Conservation (phyloP, 2,329 filamentous ascomycete species). For the Paecilomyces niveus region DNA sequence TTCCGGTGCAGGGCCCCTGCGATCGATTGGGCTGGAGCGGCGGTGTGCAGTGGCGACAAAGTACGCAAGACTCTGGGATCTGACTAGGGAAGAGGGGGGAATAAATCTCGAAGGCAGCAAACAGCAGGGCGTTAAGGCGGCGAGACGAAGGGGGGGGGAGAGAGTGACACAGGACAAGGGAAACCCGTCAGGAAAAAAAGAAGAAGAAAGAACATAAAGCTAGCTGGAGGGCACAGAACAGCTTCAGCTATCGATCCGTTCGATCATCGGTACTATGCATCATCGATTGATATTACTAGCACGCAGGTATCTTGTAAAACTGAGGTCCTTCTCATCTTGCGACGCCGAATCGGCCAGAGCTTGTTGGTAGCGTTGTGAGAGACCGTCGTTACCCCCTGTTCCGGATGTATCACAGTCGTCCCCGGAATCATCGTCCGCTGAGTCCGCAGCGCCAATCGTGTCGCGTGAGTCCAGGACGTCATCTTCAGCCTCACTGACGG, state of each 20-base stretch:
- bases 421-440: slow-evolving; percentile 45
- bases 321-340: slow-evolving; percentile 41
- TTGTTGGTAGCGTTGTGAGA: slow-evolving; percentile 69
- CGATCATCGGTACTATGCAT: slow-evolving; percentile 4
- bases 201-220: neutral
- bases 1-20: neutral
- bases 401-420: slow-evolving; percentile 55
- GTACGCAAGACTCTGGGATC: neutral
- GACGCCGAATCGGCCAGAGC: slow-evolving; percentile 56
- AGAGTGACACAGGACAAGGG: neutral
- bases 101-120: neutral
- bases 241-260: neutral
- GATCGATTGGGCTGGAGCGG: neutral
- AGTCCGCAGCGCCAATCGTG: slow-evolving; percentile 38
- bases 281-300: slow-evolving; percentile 27
- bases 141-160: neutral
- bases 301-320: slow-evolving; percentile 45
- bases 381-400: slow-evolving; percentile 55
- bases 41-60: neutral
- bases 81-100: neutral
- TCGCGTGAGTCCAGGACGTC: slow-evolving; percentile 39
- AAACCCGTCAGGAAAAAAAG: neutral
- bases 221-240: neutral
- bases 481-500: slow-evolving; percentile 45
- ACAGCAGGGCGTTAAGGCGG: neutral